Base-by-base conservation (phyloP, 352 stramenopile genomes). In the Lagenidium giganteum region DNA sequence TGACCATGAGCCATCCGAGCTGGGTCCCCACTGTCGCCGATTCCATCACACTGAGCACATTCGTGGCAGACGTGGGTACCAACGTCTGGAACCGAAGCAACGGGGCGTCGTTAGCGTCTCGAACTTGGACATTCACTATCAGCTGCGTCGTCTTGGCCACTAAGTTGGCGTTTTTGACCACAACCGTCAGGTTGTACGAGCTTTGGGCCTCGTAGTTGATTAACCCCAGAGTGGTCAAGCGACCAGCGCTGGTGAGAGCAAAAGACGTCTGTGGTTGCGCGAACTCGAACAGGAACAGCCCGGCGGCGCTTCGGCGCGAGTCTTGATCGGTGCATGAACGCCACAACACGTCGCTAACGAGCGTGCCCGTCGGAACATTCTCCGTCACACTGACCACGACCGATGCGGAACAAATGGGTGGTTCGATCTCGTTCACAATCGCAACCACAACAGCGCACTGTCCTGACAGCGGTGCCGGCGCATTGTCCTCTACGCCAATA, bases 341-440 rank as follows among this genome's bases (percentile, higher is more conserved):
- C 61, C 59, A 74, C 7, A 81, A 28, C 16, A 58, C 33, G 29
- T 49, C 40, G 33, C 67, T 51, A 44, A 78, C 42, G 14, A 41
- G 14, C 18, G 57, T 47, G 18, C 54, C 53, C 27, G 47, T 58
- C 3, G n/a, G 44, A 3, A 47, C n/a, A 40, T 64, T 57, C 22
- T 68, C 58, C 6, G 52, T 28, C 6, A 68, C 17, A 7, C 42
- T 48, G 5, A 43, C 42, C 1, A 21, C 16, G 3, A 40, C 24
- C 2, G 23, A 22, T 12, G 3, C 16, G 21, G 46, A 21, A 25
- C 58, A 68, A 1, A 57, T 34, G 1, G 54, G 54, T 2, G 48
- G 16, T 35, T 78, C 61, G 22, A 81, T 40, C 37, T 75, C 71
- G 22, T 84, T 80, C 28, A 67, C 40, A 28, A 84, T 70, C 3